phyloP scores from a whole-genome alignment of 768 basidiomycete species.

The Leccinum uliginosum region DNA sequence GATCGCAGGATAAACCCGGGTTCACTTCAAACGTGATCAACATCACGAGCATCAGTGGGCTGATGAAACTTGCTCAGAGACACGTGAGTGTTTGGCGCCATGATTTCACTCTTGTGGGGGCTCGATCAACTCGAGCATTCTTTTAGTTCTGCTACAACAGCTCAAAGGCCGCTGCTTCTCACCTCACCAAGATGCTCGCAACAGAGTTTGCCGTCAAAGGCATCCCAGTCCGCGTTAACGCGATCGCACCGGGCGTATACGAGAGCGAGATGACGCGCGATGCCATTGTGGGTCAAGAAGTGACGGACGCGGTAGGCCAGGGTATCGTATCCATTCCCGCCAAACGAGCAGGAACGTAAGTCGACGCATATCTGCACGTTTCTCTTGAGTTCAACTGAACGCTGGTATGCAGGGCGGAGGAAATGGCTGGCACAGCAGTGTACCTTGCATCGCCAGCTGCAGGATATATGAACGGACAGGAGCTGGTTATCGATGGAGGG shows the following conservation, averaged over 20 bases:
- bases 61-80: slow-evolving; percentile 65
- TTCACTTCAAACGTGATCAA: slow-evolving; percentile 70
- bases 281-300: slow-evolving; percentile 41
- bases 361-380: slow-evolving; percentile 12
- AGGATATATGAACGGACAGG: slow-evolving; percentile 73
- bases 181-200: slow-evolving; percentile 71
- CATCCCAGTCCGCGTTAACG: slow-evolving; percentile 66
- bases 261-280: slow-evolving; percentile 72
- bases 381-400: background rate
- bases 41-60: slow-evolving; percentile 72
- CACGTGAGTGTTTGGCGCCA: slow-evolving; percentile 50
- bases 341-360: slow-evolving; percentile 61
- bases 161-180: slow-evolving; percentile 71
- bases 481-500: slow-evolving; percentile 74
- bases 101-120: background rate
- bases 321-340: slow-evolving; percentile 61
- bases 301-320: slow-evolving; percentile 52
- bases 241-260: slow-evolving; percentile 73
- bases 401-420: slow-evolving; percentile 45
- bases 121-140: background rate
- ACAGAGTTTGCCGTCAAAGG: slow-evolving; percentile 71
- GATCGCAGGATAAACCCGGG: slow-evolving; percentile 52
- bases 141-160: slow-evolving; percentile 77
- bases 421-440: slow-evolving; percentile 74
- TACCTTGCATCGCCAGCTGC: slow-evolving; percentile 73